phyloP scores from a whole-genome alignment of 2,329 filamentous ascomycete genomes.

The Trichoderma sp. region DNA sequence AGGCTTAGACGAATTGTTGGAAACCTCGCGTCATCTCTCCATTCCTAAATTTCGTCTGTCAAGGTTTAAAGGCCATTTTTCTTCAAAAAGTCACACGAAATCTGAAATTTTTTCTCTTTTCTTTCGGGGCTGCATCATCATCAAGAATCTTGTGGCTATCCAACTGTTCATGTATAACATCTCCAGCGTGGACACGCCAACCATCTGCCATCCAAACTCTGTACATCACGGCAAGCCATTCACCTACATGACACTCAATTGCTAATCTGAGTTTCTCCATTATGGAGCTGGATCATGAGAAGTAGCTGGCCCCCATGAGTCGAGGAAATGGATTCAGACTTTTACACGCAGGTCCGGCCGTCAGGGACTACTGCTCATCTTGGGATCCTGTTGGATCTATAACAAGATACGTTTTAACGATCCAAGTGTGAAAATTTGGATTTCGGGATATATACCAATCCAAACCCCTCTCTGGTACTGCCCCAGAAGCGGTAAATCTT shows the following conservation, averaged over 20 bases:
- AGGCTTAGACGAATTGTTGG: not conserved
- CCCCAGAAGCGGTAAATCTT: not conserved
- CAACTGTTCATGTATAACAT: not conserved
- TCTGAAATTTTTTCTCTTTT: too few relatives aligned
- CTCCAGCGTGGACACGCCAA: not conserved
- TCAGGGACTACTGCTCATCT: too few relatives aligned
- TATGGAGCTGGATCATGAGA: too few relatives aligned
- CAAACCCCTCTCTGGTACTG: not conserved
- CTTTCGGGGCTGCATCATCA: too few relatives aligned
- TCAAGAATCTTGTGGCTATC: not conserved
- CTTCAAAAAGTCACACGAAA: too few relatives aligned
- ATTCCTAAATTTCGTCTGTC: not conserved
- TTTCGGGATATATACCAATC: not conserved
- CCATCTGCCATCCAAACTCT: not conserved
- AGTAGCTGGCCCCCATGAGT: too few relatives aligned
- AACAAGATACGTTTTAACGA: not conserved
- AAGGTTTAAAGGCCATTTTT: not conserved
- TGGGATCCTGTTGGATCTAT: not conserved
- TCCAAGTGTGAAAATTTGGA: not conserved
- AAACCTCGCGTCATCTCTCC: not conserved
- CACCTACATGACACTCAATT: too few relatives aligned
- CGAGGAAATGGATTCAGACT: too few relatives aligned
- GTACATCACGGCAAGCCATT: not conserved
- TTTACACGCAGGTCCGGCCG: too few relatives aligned
- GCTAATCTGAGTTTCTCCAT: too few relatives aligned